phyloP scores from a whole-genome alignment of 2,329 filamentous ascomycete species.

The Colletotrichum endophyticum region DNA sequence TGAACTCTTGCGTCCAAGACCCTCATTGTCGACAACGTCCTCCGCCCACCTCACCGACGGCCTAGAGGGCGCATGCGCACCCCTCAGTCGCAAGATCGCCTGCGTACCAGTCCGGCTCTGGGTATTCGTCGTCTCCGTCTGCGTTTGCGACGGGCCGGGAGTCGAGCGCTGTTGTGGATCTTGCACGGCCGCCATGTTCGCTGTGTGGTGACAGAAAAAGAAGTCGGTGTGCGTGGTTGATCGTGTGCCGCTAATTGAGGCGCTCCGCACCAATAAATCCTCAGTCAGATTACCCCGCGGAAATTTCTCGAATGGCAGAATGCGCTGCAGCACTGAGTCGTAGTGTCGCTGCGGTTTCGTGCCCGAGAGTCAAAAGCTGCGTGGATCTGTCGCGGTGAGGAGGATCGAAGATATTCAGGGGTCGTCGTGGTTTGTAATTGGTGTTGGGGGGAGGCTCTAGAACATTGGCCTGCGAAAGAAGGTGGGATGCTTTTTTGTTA shows the following conservation, averaged over 20 bases:
- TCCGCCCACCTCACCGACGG: slow-evolving; percentile 89
- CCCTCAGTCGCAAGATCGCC: slow-evolving; percentile 57
- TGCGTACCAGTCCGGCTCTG: slow-evolving; percentile 31
- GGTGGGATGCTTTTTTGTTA: slow-evolving; percentile 15
- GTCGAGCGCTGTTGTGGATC: slow-evolving; percentile 27
- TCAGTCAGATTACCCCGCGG: not conserved
- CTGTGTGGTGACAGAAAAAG: not conserved
- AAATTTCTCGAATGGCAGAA: not conserved
- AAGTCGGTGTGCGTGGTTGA: slow-evolving; percentile 7
- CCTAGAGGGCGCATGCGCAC: slow-evolving; percentile 47
- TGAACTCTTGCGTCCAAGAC: slow-evolving; percentile 89
- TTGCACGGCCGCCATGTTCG: slow-evolving; percentile 28
- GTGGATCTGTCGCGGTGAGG: not conserved
- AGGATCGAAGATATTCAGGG: slow-evolving; percentile 11
- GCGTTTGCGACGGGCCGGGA: slow-evolving; percentile 38
- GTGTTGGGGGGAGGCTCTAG: not conserved
- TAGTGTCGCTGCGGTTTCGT: not conserved
- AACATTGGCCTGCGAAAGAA: not conserved
- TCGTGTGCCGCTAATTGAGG: not conserved
- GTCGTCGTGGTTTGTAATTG: not conserved
- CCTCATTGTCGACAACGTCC: slow-evolving; percentile 94
- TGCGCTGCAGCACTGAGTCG: not conserved
- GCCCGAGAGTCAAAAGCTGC: not conserved
- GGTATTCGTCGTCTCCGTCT: slow-evolving; percentile 32
- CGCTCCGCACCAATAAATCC: not conserved